Evolutionary conservation across 73 alveolate species (phyloP), one percentile per base, ranked within the genome.

Genomic region (Symbiodinium pilosum): DNA sequence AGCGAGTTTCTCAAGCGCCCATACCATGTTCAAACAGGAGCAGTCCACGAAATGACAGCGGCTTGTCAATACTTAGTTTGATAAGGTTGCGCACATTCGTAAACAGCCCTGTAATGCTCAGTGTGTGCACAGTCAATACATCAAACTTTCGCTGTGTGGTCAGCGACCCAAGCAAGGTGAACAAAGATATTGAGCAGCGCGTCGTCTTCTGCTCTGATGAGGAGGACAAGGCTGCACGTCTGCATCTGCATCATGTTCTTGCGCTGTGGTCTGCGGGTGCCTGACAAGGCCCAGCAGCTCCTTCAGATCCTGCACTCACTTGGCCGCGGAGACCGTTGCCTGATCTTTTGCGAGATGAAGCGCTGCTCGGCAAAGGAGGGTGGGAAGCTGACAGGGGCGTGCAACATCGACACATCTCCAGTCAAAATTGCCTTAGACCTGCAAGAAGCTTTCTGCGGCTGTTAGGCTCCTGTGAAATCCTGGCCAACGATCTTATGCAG

Each of bases 1-100:
- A 98, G 99, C 85, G 99, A 99, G 28, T 99, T 99, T 56, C 93
- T 99, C 54, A 98, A 95, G 34, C 99, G 99, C 68, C 99, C 99
- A 43, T 99, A 99, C 54, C 99, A 99, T 86, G 99, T 99, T 44
- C 99, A 99, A 56, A 87, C 94, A 28, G 94, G 94, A 20, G 84
- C 84, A 9, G 94, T 87, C 59, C 94, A 87, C 43, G 94, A 87
- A 59, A 87, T 87, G 94, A 87, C 94, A 0, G 94, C 56, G 16
- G 30, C 91, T 83, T 11, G 68, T 32, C 30, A n/a, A n/a, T n/a
- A n/a, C n/a, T n/a, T n/a, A n/a, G n/a, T n/a, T n/a, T n/a, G n/a
- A n/a, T n/a, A n/a, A n/a, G n/a, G n/a, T n/a, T n/a, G n/a, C n/a
- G n/a, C n/a, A n/a, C n/a, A n/a, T n/a, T n/a, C n/a, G n/a, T n/a